Percentiles rank a stretch among this genome's conserved stretches.
These are phyloP conservation scores for Talaromyces liani DNA, from an alignment of 495 filamentous ascomycete genomes.

Conservation along the genomic window DNA sequence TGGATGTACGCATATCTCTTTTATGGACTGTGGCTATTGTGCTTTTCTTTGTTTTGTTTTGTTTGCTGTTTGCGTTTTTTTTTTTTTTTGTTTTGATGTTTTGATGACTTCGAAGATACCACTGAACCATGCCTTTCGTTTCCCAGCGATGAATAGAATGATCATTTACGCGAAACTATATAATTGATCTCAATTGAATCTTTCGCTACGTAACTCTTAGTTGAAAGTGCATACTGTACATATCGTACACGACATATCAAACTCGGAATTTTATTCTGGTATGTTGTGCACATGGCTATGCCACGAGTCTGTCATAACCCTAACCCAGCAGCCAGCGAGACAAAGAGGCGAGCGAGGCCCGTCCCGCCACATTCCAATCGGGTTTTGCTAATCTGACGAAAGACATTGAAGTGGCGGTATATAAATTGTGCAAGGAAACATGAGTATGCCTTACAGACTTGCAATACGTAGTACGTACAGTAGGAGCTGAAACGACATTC, in stretches of 20 bases:
- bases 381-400: neutral
- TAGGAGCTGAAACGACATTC: neutral
- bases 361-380: neutral
- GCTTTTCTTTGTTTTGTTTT: neutral
- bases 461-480: neutral
- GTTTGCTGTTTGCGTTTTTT: neutral
- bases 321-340: neutral
- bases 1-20: neutral
- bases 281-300: neutral
- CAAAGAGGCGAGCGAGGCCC: neutral
- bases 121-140: neutral
- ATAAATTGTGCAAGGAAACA: neutral
- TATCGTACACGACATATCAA: too few species aligned
- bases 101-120: neutral
- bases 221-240: too few species aligned
- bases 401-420: neutral
- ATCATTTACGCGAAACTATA: neutral
- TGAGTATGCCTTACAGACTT: neutral
- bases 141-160: neutral
- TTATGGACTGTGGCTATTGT: neutral
- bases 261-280: neutral
- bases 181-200: neutral
- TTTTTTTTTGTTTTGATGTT: neutral
- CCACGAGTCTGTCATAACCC: neutral
- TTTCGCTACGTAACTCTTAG: too few species aligned